Evolutionary conservation across 352 stramenopile species (phyloP).

Genomic region (Globisporangium apiculatum): DNA sequence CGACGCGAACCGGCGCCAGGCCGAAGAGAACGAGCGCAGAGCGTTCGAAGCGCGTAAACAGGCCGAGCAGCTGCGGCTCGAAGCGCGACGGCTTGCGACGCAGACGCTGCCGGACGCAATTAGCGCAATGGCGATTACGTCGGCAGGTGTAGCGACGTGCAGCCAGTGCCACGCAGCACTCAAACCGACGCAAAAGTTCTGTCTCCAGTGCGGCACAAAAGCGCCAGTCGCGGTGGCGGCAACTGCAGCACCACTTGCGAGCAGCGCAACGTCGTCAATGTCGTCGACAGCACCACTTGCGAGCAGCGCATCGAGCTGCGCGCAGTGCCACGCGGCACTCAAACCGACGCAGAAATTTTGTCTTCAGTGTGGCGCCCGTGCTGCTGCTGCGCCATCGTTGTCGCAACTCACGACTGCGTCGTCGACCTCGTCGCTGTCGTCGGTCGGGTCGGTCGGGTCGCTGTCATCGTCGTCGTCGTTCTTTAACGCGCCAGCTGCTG

Average conservation of each 20-base stretch:
- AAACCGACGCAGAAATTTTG: conserved; percentile 78
- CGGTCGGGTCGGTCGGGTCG: conserved; percentile 16
- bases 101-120: neutral
- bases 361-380: conserved; percentile 51
- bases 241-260: neutral
- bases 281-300: conserved; percentile 12
- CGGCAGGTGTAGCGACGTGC: neutral
- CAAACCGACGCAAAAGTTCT: conserved; percentile 56
- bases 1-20: conserved; percentile 50
- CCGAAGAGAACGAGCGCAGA: conserved; percentile 46
- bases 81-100: conserved; percentile 44
- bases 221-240: neutral
- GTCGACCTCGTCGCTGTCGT: conserved; percentile 24
- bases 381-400: conserved; percentile 8
- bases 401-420: conserved; percentile 13
- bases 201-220: conserved; percentile 54
- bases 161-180: conserved; percentile 13
- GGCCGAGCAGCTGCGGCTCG: conserved; percentile 49
- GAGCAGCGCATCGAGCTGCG: conserved; percentile 29
- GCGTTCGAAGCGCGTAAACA: conserved; percentile 61
- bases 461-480: conserved; percentile 13
- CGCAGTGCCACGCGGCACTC: conserved; percentile 37
- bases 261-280: conserved; percentile 4
- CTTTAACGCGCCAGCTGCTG: conserved; percentile 2
- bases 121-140: no score